Conservation (phyloP, 345 rosid species). For the Populus ilicifolia region DNA sequence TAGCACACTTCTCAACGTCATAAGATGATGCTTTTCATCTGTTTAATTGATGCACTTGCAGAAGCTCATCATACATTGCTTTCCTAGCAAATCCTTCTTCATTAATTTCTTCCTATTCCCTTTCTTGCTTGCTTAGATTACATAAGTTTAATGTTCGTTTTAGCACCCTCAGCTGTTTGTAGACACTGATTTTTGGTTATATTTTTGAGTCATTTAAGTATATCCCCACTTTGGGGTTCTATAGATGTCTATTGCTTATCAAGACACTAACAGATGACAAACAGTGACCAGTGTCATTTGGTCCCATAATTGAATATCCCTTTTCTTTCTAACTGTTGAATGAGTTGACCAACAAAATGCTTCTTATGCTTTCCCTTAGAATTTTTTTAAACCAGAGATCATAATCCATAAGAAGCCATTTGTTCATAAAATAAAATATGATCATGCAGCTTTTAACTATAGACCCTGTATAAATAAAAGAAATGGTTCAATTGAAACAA, state of each 20-base stretch:
- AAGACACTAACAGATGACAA: background rate
- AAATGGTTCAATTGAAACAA: background rate
- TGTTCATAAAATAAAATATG: background rate
- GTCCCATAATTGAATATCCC: background rate
- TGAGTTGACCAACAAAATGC: background rate
- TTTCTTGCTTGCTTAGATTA: background rate
- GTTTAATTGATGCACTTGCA: background rate
- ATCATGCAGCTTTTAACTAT: background rate
- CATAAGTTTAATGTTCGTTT: background rate
- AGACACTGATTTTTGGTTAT: background rate
- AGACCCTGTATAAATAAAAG: background rate
- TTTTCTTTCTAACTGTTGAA: background rate
- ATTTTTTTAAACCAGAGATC: background rate
- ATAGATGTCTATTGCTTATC: background rate
- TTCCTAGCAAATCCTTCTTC: background rate
- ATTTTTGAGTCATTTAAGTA: background rate
- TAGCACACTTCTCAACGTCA: constrained; percentile 7
- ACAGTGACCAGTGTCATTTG: background rate
- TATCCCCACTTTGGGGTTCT: background rate
- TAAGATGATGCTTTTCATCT: background rate
- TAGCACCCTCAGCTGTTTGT: background rate
- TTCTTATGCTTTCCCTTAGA: background rate
- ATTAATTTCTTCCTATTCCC: background rate
- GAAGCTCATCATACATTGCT: background rate
- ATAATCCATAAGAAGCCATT: background rate